phyloP scores from a whole-genome alignment of 164 flowering plant species.

The Chloranthus sessilifolius region DNA sequence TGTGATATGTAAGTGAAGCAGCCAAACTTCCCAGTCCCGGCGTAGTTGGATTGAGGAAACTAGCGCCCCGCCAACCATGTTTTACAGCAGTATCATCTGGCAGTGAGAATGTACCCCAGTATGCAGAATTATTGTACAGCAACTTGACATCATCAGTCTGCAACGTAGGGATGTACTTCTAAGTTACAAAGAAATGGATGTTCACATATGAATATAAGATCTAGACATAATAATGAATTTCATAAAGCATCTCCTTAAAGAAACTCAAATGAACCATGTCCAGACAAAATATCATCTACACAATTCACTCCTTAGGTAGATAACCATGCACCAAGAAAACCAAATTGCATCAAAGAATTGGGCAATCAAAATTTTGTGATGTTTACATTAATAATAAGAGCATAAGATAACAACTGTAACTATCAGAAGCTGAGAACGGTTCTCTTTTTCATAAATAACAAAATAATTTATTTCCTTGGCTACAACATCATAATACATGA shows the following conservation, averaged over 20 bases:
- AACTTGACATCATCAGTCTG: constrained; percentile 67
- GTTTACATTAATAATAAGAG: no score
- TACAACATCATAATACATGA: no score
- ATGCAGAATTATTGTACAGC: constrained; percentile 40
- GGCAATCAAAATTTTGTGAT: no score
- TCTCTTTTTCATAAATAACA: no score
- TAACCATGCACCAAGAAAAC: no score
- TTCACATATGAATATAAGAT: not conserved
- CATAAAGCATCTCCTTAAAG: constrained; percentile 3
- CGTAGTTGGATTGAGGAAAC: constrained; percentile 53
- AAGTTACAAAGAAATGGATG: not conserved
- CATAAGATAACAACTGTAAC: no score
- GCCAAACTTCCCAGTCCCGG: constrained; percentile 66
- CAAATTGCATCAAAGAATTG: no score
- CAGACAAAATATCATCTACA: no score
- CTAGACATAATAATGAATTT: not conserved
- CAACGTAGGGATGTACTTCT: constrained; percentile 13
- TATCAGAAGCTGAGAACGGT: no score
- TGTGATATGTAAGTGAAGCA: constrained; percentile 58
- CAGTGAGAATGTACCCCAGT: constrained; percentile 41
- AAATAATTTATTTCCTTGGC: no score
- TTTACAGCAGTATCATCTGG: constrained; percentile 32
- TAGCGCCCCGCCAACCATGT: constrained; percentile 42
- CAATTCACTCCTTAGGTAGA: no score
- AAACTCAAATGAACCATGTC: no score